phyloP scores from a whole-genome alignment of 192 early-diverging fungal genomes.

The Coemansia sp. region DNA sequence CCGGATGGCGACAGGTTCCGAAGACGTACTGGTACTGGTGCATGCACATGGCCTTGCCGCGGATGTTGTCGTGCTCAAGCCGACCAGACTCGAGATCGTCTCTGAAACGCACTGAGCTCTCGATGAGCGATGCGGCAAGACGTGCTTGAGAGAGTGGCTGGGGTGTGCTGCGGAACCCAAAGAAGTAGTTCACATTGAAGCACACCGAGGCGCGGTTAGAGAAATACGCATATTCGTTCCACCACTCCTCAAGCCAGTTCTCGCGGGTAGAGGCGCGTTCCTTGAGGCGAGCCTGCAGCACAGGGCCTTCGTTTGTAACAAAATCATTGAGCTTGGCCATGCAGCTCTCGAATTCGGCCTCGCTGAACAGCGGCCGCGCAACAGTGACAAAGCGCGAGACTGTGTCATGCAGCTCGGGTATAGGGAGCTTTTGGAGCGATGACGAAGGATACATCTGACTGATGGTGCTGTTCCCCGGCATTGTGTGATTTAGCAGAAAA shows the following conservation, averaged over 20 bases:
- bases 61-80: conserved; percentile 70
- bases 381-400: conserved; percentile 53
- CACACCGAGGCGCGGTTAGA: conserved; percentile 52
- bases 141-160: conserved; percentile 37
- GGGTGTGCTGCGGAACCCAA: conserved; percentile 53
- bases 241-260: conserved; percentile 58
- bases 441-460: conserved; percentile 9
- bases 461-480: conserved; percentile 17
- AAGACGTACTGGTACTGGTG: conserved; percentile 85
- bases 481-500: conserved; percentile 5
- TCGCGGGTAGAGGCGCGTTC: conserved; percentile 37
- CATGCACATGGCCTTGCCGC: conserved; percentile 71
- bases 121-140: conserved; percentile 66
- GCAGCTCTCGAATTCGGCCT: conserved; percentile 55
- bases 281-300: conserved; percentile 53
- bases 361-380: conserved; percentile 52
- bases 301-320: conserved; percentile 44
- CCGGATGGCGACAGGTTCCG: conserved; percentile 77
- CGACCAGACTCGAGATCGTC: conserved; percentile 58
- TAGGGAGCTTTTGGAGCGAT: conserved; percentile 52
- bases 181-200: conserved; percentile 56
- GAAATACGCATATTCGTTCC: conserved; percentile 59
- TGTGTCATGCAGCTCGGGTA: conserved; percentile 61
- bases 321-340: conserved; percentile 55
- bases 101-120: conserved; percentile 65